Conservation (phyloP, 805 yeast genomes). For the Teunomyces kruisii region DNA sequence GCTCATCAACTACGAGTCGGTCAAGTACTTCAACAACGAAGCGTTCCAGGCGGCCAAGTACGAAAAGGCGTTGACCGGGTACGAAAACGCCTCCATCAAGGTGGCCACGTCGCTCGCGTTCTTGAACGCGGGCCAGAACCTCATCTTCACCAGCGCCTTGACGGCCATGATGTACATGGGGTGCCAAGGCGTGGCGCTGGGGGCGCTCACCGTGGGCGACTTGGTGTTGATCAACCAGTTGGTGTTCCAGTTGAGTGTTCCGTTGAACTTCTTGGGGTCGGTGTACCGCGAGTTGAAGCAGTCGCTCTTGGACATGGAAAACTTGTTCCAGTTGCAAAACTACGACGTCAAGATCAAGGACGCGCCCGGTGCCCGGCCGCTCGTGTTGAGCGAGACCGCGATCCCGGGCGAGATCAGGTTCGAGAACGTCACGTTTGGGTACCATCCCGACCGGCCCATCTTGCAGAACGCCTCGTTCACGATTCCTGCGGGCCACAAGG, state of each 20-base stretch:
- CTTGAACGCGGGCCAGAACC: conserved; percentile 74
- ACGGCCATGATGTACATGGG: conserved; percentile 99
- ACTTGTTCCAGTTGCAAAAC: conserved; percentile 80
- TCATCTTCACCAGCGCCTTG: conserved; percentile 82
- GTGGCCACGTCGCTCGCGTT: conserved; percentile 84
- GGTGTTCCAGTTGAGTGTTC: conserved; percentile 94
- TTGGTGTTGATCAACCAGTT: conserved; percentile 91
- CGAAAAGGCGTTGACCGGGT: conserved; percentile 67
- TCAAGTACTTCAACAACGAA: conserved; percentile 93
- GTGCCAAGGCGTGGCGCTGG: conserved; percentile 85
- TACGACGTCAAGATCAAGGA: conserved; percentile 68
- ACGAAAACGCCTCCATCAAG: conserved; percentile 73
- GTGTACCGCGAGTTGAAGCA: conserved; percentile 95
- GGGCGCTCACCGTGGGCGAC: conserved; percentile 88
- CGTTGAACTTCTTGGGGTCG: conserved; percentile 90
- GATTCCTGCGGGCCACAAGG: conserved; percentile 87
- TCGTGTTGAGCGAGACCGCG: conserved; percentile 38
- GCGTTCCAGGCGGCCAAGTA: conserved; percentile 74
- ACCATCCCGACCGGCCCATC: conserved; percentile 86
- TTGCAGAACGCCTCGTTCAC: conserved; percentile 76
- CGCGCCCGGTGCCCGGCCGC: conserved; percentile 59
- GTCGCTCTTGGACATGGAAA: conserved; percentile 92
- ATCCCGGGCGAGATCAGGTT: conserved; percentile 76
- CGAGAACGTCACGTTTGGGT: conserved; percentile 91
- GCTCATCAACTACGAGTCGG: conserved; percentile 89